phyloP scores from a whole-genome alignment of 768 basidiomycete genomes.

The Tulasnella sp. region DNA sequence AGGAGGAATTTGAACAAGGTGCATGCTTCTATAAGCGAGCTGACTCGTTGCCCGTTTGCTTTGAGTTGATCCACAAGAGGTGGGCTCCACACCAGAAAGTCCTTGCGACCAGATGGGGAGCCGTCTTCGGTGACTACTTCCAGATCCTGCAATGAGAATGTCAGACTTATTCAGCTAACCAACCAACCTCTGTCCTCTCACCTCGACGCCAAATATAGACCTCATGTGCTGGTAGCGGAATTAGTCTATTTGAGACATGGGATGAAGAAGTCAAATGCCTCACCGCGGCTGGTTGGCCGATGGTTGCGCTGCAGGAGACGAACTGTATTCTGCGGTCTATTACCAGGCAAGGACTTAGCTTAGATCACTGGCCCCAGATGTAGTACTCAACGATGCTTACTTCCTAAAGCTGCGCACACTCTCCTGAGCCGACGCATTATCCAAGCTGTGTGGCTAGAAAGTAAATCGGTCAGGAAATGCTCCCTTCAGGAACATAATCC shows the following conservation, averaged over 20 bases:
- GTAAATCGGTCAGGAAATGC: background rate
- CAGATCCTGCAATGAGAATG: conserved; percentile 33
- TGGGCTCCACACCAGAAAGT: conserved; percentile 70
- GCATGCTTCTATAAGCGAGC: conserved; percentile 57
- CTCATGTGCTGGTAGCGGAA: conserved; percentile 46
- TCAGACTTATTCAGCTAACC: background rate
- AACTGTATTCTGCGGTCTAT: conserved; percentile 48
- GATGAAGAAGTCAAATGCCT: background rate
- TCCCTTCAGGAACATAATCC: background rate
- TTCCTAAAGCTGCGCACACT: conserved; percentile 65
- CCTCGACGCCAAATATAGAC: conserved; percentile 55
- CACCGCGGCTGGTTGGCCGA: conserved; percentile 49
- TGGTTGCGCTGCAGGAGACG: conserved; percentile 82
- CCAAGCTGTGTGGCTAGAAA: conserved; percentile 63
- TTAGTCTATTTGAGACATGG: background rate
- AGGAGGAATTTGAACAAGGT: conserved; percentile 67
- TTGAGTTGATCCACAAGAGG: conserved; percentile 44
- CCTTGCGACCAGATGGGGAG: conserved; percentile 68
- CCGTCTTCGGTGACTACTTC: conserved; percentile 68
- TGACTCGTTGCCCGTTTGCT: conserved; percentile 41
- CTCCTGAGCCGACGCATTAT: conserved; percentile 66
- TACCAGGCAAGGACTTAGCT: background rate
- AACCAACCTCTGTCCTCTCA: conserved; percentile 15
- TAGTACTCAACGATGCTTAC: conserved; percentile 32
- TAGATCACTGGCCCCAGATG: conserved; percentile 7